These are phyloP conservation scores for Saccharomycopsis javanensis DNA, from an alignment of 805 yeast genomes.

Conservation along the genomic window DNA sequence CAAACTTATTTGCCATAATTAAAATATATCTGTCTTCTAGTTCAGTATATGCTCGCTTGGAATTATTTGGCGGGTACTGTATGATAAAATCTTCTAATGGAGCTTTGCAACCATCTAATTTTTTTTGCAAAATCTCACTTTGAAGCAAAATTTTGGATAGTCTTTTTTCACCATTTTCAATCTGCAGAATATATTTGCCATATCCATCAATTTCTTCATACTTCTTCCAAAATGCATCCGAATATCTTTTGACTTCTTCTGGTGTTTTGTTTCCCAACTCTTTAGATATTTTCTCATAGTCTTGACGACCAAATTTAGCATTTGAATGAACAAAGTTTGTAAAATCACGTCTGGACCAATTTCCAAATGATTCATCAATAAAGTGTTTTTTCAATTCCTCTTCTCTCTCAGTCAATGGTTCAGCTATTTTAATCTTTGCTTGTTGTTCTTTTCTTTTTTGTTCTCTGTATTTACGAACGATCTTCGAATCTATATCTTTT, in stretches of 20 bases:
- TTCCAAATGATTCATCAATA: conserved; percentile 47
- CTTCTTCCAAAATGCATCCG: conserved; percentile 54
- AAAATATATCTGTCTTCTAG: conserved; percentile 63
- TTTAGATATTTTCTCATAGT: conserved; percentile 39
- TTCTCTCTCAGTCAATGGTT: conserved; percentile 58
- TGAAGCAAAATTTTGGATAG: conserved; percentile 45
- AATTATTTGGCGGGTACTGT: conserved; percentile 75
- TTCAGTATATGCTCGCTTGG: conserved; percentile 61
- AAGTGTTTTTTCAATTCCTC: conserved; percentile 40
- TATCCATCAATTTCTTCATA: conserved; percentile 54
- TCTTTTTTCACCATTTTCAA: conserved; percentile 66
- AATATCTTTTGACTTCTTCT: conserved; percentile 52
- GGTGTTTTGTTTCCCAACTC: conserved; percentile 46
- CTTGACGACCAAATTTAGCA: conserved; percentile 55
- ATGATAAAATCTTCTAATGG: conserved; percentile 56
- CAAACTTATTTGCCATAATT: conserved; percentile 52
- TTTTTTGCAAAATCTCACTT: conserved; percentile 42
- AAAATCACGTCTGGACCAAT: conserved; percentile 71
- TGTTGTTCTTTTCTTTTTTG: conserved; percentile 30
- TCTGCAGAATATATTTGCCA: conserved; percentile 61
- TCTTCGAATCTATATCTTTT: conserved; percentile 8
- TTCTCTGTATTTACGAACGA: conserved; percentile 18
- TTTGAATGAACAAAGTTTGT: conserved; percentile 60
- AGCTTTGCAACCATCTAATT: conserved; percentile 42
- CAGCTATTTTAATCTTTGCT: conserved; percentile 44